Conservation (phyloP, 371 early-diverging fungal genomes). For the Saksenaea oblongispora region DNA sequence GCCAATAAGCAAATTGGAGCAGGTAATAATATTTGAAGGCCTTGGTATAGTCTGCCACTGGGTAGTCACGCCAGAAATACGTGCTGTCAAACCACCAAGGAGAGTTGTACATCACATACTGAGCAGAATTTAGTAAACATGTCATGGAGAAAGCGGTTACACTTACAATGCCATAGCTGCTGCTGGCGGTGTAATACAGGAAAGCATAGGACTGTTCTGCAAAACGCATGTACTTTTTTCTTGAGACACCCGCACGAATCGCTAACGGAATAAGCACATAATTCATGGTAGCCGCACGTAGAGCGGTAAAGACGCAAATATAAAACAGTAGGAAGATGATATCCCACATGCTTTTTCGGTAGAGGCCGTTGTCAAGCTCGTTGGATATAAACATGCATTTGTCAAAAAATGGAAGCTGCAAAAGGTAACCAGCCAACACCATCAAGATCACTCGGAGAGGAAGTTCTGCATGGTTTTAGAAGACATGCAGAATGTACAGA, state of each 20-base stretch:
- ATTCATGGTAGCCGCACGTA: constrained; percentile 58
- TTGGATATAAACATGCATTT: constrained; percentile 54
- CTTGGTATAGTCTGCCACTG: constrained; percentile 55
- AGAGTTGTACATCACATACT: constrained; percentile 55
- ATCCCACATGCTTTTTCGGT: constrained; percentile 58
- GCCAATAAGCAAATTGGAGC: constrained; percentile 73
- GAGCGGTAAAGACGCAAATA: constrained; percentile 62
- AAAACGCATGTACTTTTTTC: constrained; percentile 60
- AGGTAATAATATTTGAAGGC: constrained; percentile 72
- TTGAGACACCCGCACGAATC: constrained; percentile 31
- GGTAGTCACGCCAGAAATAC: constrained; percentile 68
- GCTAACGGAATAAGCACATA: constrained; percentile 60
- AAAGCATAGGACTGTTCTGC: constrained; percentile 72
- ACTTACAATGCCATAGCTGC: constrained; percentile 54
- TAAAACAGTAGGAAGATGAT: constrained; percentile 60
- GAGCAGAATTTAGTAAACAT: neutral
- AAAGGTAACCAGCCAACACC: constrained; percentile 31
- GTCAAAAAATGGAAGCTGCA: constrained; percentile 42
- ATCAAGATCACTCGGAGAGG: constrained; percentile 33
- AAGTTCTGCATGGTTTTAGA: constrained; percentile 18
- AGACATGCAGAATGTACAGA: neutral
- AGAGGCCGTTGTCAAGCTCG: constrained; percentile 40
- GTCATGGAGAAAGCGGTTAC: neutral
- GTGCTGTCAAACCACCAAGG: constrained; percentile 69
- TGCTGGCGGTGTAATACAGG: constrained; percentile 56